Conservation (phyloP, 2,329 filamentous ascomycete genomes). For the Verticillium tricorpus region DNA sequence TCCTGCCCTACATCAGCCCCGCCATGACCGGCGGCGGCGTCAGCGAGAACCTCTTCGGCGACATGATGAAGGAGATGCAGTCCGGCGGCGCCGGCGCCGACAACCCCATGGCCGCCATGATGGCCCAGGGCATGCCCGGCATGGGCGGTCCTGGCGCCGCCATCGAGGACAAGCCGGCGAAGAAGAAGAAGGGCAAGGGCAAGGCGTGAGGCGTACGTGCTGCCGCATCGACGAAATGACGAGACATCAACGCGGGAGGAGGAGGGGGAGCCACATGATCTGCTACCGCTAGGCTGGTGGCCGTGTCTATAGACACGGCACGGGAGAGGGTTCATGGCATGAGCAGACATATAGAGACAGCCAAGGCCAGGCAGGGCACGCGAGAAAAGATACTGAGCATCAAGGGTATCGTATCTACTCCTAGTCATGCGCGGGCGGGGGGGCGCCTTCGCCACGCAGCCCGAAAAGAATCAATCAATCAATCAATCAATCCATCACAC, state of each 20-base stretch:
- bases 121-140: conserved; percentile 26
- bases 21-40: conserved; percentile 91
- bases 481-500: conserved; percentile 14
- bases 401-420: conserved; percentile 2
- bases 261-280: no score
- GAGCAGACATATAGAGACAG: neutral
- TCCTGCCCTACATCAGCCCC: conserved; percentile 82
- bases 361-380: neutral
- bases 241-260: no score
- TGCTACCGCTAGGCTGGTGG: no score
- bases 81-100: conserved; percentile 28
- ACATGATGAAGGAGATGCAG: conserved; percentile 94
- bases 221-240: no score
- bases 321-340: neutral
- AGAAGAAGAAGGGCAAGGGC: conserved; percentile 46
- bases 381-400: neutral
- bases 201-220: conserved; percentile 21
- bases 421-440: neutral
- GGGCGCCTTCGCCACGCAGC: neutral
- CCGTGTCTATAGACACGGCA: no score
- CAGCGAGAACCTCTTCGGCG: conserved; percentile 89
- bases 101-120: conserved; percentile 40
- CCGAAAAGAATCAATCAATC: conserved; percentile 5
- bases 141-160: conserved; percentile 21
- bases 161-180: conserved; percentile 36